Percentiles rank a stretch among this genome's conserved stretches.
These are phyloP conservation scores for Symbiotaphrina buchneri DNA, from an alignment of 495 filamentous ascomycete species.

Conservation along the genomic window DNA sequence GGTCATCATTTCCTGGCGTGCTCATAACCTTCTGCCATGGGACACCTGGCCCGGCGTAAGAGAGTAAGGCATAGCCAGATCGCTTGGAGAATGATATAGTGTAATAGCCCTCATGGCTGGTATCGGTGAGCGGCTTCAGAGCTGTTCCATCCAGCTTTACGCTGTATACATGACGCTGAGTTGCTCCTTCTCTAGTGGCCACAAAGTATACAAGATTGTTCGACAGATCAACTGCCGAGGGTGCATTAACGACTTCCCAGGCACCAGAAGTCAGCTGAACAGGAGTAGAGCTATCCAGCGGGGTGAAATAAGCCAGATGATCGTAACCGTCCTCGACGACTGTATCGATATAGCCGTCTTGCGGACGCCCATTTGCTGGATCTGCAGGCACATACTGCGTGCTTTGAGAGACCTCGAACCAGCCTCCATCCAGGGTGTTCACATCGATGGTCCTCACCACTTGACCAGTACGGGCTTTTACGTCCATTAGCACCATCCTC, in stretches of 20 bases:
- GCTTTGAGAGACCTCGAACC: conserved; percentile 84
- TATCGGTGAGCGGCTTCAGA: conserved; percentile 51
- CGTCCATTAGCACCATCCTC: conserved; percentile 69
- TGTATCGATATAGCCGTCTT: conserved; percentile 87
- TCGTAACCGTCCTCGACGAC: conserved; percentile 73
- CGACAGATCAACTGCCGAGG: conserved; percentile 67
- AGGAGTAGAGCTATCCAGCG: conserved; percentile 60
- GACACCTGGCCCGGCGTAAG: conserved; percentile 64
- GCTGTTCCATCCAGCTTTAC: conserved; percentile 63
- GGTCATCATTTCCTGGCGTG: conserved; percentile 42
- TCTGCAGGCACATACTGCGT: conserved; percentile 78
- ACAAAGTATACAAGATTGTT: conserved; percentile 80
- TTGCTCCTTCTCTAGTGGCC: conserved; percentile 67
- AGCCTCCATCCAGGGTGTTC: conserved; percentile 68
- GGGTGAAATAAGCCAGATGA: conserved; percentile 88
- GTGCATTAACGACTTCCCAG: conserved; percentile 85
- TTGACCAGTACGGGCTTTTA: conserved; percentile 48
- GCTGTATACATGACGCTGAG: conserved; percentile 74
- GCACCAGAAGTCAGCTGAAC: conserved; percentile 66
- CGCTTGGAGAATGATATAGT: conserved; percentile 65
- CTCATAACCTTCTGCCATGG: conserved; percentile 84
- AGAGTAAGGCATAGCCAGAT: conserved; percentile 59
- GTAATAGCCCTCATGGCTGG: conserved; percentile 60
- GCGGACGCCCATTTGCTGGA: conserved; percentile 43
- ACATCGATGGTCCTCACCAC: conserved; percentile 61